Base-by-base conservation (phyloP, 1,284 basidiomycete genomes). In the Ustilago curta region DNA sequence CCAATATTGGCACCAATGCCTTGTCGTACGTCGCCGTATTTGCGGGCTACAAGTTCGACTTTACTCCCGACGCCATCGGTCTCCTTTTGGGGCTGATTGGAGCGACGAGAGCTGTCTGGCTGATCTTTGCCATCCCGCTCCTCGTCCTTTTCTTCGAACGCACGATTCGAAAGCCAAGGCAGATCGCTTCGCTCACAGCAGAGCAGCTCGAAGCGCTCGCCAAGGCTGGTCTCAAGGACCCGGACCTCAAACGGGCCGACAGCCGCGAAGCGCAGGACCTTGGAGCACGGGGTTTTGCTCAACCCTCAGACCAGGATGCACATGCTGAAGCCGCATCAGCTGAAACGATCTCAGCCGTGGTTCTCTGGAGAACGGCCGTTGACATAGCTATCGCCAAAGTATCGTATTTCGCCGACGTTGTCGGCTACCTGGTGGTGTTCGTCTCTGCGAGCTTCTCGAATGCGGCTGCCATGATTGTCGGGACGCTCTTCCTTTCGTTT, bases 21-120 rank as follows among this genome's bases (percentile, higher is more conserved):
- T 42, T 75, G 18, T 61, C 60, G 9, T 70, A 70, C 39, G 55
- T 75, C 9, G 68, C 68, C 12, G 61, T 75, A 21, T 75, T 70
- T 50, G 67, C 72, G 0, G 66, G 72, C 6, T 75, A 75, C 64
- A 58, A 61, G 25, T 75, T 75, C 42, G 72, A 75, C 58, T 70
- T 70, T 35, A 70, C 68, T 3, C 72, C 72, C 0, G 72, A 70
- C n/a, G 68, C 63, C 16, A 70, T 75, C 21, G 72, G 72, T 2
- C 44, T 75, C 2, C 27, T 75, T 18, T 31, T 75, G 4, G 68
- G 63, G 3, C 50, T 75, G 27, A 75, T 75, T 16, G 72, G 72
- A 0, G 63, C 57, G 12, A 70, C 59, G 14, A 57, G 72, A 12
- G 72, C 72, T 0, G 62, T 60, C 1, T 70, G 67, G 72, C 55